Evolutionary conservation across 192 early-diverging fungal genomes (phyloP), one percentile per base, ranked within the genome.

Genomic region (Podila verticillata): DNA sequence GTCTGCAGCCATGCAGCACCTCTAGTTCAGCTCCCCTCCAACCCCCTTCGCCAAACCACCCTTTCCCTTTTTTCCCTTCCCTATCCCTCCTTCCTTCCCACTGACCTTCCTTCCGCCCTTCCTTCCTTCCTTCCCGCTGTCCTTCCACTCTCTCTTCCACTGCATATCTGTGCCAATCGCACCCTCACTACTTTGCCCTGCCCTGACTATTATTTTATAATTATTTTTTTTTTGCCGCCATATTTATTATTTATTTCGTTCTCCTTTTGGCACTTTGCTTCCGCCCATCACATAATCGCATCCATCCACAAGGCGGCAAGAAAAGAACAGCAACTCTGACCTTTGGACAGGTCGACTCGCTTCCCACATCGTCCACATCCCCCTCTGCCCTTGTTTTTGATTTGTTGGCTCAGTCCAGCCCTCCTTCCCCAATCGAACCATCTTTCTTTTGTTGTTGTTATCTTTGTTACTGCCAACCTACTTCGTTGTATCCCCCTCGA

Each of bases 201-300:
- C 29, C 28, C 58, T 17, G 20, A 17, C 6, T 48, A 57, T 26
- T 48, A 28, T 1, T 65, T 24, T 30, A 28, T 30, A 28, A n/a
- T 39, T 51, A 51, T 61, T 73, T 54, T 59, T 54, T 60, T 61
- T 73, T 65, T 72, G 48, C 51, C 61, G 48, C 51, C 61, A 54
- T 62, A 63, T 71, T 57, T n/a, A n/a, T n/a, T n/a, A n/a, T n/a
- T 62, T 70, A 44, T 44, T n/a, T 44, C 12, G 39, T 44, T 44
- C 39, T 44, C 39, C 39, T 44, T 44, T 44, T 44, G 39, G 39
- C 39, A 44, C 39, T 44, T 4, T 1, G 0, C 39, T 44, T 44
- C 15, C 15, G 39, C 39, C 39, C 39, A 44, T 44, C 39, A 44
- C 39, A 44, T 15, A 44, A 44, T 44, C 39, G 17, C 39, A 44